Base-by-base conservation (phyloP, 352 stramenopile species). In the Achlya hypogyna region DNA sequence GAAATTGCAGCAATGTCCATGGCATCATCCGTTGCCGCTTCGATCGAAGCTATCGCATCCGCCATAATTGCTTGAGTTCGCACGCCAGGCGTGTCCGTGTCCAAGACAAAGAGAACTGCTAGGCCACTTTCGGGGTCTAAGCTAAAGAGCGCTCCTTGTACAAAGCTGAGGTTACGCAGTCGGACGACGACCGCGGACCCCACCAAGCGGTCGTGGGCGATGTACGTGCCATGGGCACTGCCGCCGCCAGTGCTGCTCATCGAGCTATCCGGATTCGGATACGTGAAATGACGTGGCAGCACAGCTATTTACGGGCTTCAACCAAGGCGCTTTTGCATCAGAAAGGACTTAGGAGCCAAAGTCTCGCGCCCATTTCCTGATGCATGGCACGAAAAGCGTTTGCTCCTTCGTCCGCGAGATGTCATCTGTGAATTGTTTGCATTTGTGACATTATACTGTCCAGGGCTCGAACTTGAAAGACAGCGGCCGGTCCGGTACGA, bases 41-140 rank as follows among this genome's bases (percentile, higher is more conserved):
- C 38, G 54, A 64, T 64, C 18, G 54, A 49, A 20, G 38, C 22
- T 34, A 64, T 64, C 18, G 34, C 40, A 34, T 64, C 35, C 5
- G 32, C 34, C 54, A 64, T 64, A 16, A 64, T 38, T 5, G 35
- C 31, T 5, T 51, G 54, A 5, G 32, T 64, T 16, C 35, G 32
- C 27, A 58, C 51, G 22, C 20, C 54, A 25, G 27, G 25, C 20
- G 23, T 28, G 5, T 45, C 32, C 10, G 51, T 38, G 32, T 42
- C 34, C 1, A 23, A 38, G 25, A 34, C 16, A 18, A 64, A 51
- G 16, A 64, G 38, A 29, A 64, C 28, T 12, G 38, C 54, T n/a
- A 51, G 34, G 23, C 54, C 54, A 34, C 34, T 64, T 25, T 64
- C 54, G 1, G 54, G 54, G 34, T 64, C 54, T 9, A 64, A 32